phyloP scores from a whole-genome alignment of 2,329 filamentous ascomycete species.

The Laburnicola sp. region DNA sequence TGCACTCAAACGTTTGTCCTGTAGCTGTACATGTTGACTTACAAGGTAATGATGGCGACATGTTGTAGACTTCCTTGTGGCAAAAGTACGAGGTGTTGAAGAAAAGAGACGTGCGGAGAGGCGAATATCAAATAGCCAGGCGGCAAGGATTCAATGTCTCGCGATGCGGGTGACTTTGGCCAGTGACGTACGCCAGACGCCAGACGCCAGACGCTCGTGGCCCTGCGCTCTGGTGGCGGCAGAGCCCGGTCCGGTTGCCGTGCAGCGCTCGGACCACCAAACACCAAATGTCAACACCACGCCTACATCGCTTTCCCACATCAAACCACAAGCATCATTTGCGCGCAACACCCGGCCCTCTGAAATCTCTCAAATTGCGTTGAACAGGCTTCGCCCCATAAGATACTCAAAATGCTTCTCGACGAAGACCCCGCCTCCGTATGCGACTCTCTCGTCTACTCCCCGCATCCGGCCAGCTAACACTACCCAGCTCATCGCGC shows the following conservation, averaged over 20 bases:
- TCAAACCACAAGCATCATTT: background rate
- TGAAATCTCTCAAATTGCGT: background rate
- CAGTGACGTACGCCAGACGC: conserved; percentile 38
- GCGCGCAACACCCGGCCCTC: no score
- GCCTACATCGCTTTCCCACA: background rate
- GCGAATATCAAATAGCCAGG: conserved; percentile 6
- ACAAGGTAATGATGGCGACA: conserved; percentile 46
- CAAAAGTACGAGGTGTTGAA: background rate
- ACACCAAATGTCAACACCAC: conserved; percentile 39
- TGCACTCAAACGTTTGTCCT: no score
- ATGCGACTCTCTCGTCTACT: conserved; percentile 41
- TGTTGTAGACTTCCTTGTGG: conserved; percentile 11
- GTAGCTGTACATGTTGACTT: conserved; percentile 12
- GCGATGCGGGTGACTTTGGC: conserved; percentile 20
- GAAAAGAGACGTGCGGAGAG: background rate
- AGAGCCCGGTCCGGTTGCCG: conserved; percentile 31
- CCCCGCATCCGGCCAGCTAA: conserved; percentile 18
- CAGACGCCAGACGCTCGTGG: conserved; percentile 17
- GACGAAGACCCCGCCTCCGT: conserved; percentile 90
- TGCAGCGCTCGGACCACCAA: conserved; percentile 35
- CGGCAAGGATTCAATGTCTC: conserved; percentile 15
- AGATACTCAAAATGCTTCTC: conserved; percentile 73
- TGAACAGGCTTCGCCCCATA: conserved; percentile 9
- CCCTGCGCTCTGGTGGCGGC: conserved; percentile 23
- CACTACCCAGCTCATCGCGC: conserved; percentile 74